phyloP scores from a whole-genome alignment of 176 grass and related monocot genomes.

The bread wheat (Triticum aestivum) region IWGSC_CS_RefSeq_v2.1 NC_057796.1:408675453-408675952 shows the following conservation, averaged over 20 bases:
- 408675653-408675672: neutral
- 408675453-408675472: too few relatives aligned
- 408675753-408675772: neutral
- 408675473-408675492: too few relatives aligned
- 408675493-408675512: too few relatives aligned
- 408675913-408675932: neutral
- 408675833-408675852: neutral
- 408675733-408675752: constrained; percentile 13
- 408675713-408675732: neutral
- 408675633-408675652: too few relatives aligned
- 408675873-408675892: neutral
- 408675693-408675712: neutral
- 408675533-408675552: too few relatives aligned
- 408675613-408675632: too few relatives aligned
- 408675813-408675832: constrained; percentile 11
- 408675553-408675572: too few relatives aligned
- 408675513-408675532: too few relatives aligned
- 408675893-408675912: neutral
- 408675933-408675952: too few relatives aligned
- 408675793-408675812: neutral
- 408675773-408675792: constrained; percentile 16
- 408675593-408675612: too few relatives aligned
- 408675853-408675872: constrained; percentile 5
- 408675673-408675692: neutral
- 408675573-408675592: too few relatives aligned